A percentile compares a stretch with the other conserved stretches of the same genome.
These are phyloP conservation scores for Apiotrichum gracile DNA, from an alignment of 1,284 basidiomycete species.

Conservation along the genomic window DNA sequence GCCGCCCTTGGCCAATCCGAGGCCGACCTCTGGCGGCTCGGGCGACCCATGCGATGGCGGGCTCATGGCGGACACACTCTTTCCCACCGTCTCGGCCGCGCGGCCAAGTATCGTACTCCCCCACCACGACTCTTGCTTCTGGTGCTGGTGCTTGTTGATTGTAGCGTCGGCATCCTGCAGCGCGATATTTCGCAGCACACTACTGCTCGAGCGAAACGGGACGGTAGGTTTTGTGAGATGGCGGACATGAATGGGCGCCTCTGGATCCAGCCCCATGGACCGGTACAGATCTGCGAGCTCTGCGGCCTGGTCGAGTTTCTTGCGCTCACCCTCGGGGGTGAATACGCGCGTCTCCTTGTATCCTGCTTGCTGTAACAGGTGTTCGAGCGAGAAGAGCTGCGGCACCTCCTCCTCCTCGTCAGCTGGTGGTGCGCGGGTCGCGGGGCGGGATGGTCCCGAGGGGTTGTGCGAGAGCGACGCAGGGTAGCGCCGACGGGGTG, in stretches of 20 bases:
- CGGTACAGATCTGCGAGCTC: conserved; percentile 33
- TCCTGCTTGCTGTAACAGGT: conserved; percentile 72
- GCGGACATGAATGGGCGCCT: conserved; percentile 7
- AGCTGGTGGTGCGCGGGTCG: conserved; percentile 4
- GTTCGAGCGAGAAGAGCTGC: conserved; percentile 61
- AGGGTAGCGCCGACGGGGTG: conserved; percentile 14
- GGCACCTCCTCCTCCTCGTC: conserved; percentile 24
- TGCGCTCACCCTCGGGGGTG: conserved; percentile 68
- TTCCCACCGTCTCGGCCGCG: conserved; percentile 11
- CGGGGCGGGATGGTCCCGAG: conserved; percentile 18
- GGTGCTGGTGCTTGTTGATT: neutral
- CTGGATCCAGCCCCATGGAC: conserved; percentile 25
- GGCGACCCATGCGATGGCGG: conserved; percentile 10
- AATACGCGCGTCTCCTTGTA: conserved; percentile 84
- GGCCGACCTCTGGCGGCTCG: conserved; percentile 19
- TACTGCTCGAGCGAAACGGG: conserved; percentile 15
- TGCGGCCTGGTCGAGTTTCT: conserved; percentile 30
- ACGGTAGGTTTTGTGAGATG: conserved; percentile 10
- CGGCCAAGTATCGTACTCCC: neutral
- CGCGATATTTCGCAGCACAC: conserved; percentile 16
- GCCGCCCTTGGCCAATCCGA: conserved; percentile 28
- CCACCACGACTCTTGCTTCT: conserved; percentile 22
- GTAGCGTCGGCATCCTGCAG: conserved; percentile 11
- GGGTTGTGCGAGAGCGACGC: conserved; percentile 18
- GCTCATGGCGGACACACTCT: conserved; percentile 10